Evolutionary conservation across 345 rosid genomes (phyloP).

Genomic region (Passiflora organensis): DNA sequence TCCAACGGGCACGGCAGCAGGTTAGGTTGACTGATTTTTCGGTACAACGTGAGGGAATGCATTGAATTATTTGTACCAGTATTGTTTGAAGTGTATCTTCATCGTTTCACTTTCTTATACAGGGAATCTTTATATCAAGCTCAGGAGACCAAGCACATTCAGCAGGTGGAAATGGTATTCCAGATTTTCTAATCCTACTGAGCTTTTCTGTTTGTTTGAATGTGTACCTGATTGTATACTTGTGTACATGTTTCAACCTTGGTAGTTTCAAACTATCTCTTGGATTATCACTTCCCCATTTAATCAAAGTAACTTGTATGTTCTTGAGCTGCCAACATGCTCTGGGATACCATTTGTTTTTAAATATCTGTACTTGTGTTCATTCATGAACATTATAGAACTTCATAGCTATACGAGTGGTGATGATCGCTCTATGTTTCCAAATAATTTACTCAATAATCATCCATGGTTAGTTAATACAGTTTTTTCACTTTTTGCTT

Average conservation of each 20-base stretch:
- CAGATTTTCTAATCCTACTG: neutral
- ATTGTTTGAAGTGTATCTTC: neutral
- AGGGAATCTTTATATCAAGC: conserved; percentile 97
- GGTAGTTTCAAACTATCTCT: neutral
- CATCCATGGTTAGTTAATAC: no score
- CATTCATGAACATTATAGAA: no score
- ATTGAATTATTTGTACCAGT: conserved; percentile 3
- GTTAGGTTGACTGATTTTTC: conserved; percentile 32
- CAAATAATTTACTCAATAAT: no score
- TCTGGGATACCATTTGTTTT: neutral
- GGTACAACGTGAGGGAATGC: no score
- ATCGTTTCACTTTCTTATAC: conserved; percentile 4
- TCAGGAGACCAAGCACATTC: conserved; percentile 93
- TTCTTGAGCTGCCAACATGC: neutral
- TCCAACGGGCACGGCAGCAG: conserved; percentile 98
- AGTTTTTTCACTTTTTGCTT: no score
- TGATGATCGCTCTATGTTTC: no score
- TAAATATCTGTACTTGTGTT: no score
- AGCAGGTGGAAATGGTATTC: conserved; percentile 89
- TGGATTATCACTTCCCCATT: neutral
- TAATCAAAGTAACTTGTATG: neutral
- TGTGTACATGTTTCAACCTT: neutral
- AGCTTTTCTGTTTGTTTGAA: neutral
- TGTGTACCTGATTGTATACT: neutral
- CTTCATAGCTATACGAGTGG: no score